Evolutionary conservation across 805 yeast genomes (phyloP), one percentile per base, ranked within the genome.

Genomic region (Metschnikowia aberdeeniae): DNA sequence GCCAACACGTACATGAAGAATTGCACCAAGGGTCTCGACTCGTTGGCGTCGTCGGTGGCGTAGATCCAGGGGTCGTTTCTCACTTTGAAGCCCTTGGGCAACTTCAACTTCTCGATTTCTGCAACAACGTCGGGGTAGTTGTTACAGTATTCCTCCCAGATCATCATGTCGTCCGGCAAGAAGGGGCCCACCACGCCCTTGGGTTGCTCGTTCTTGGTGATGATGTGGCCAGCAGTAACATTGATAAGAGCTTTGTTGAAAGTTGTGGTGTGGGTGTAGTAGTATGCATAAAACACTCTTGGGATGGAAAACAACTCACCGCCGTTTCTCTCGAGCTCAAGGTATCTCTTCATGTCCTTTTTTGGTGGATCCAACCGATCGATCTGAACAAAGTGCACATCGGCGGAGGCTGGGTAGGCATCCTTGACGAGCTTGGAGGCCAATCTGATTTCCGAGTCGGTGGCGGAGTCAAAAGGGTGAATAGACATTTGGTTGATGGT

Each of bases 11-110:
- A 86, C 81, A 84, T 81, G 72, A 81, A 83, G 63, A 82, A 81
- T 68, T 84, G 89, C 51, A 81, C 70, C 70, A 81, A 68, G n/a
- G 81, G 77, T 63, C 82, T 76, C 36, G 62, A 70, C 59, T 82
- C 86, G 48, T 74, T 66, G 39, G 77, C 67, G 55, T 80, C 82
- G 60, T 83, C 89, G 29, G 89, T 82, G 58, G 92, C 95, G 62
- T 86, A 85, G 76, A 85, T 86, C 95, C 95, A 86, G 43, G 90
- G 88, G 61, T 85, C 92, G 59, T 76, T 76, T 54, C 81, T 75
- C 40, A 83, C 82, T 30, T 62, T 60, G 67, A 62, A 76, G 61
- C 59, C 76, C 53, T 68, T 59, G 49, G 89, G 90, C 47, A 85
- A 70, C 52, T 80, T 73, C 64, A 84, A 72, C 62, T 84, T 83